These are phyloP conservation scores for Artemisia argyi DNA, from an alignment of 129 eudicot species.

Conservation along the genomic window DNA sequence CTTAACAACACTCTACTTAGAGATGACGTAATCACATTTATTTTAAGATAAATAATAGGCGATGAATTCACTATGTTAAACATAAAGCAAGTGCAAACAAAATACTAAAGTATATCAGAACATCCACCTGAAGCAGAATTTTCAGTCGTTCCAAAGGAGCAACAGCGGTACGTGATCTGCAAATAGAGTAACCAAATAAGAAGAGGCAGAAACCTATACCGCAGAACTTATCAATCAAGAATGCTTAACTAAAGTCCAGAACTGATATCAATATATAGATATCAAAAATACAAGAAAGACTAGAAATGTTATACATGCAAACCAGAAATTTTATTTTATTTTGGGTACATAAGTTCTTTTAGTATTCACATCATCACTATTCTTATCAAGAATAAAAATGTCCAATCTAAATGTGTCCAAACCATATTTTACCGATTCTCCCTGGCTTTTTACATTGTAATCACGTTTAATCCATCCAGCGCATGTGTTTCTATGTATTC, in stretches of 20 bases:
- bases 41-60: slow-evolving; percentile 2
- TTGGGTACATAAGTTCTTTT: background rate
- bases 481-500: slow-evolving; percentile 5
- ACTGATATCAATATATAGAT: background rate
- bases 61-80: slow-evolving; percentile 4
- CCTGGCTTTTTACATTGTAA: slow-evolving; percentile 12
- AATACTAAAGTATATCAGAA: slow-evolving; percentile 2
- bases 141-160: slow-evolving; percentile 96
- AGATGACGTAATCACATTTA: background rate
- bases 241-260: background rate
- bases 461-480: background rate
- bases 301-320: background rate
- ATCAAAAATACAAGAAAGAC: slow-evolving; percentile 5
- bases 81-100: slow-evolving; percentile 9
- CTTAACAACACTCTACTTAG: slow-evolving; percentile 5
- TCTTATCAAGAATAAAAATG: background rate
- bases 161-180: slow-evolving; percentile 97
- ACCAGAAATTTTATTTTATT: too few species aligned
- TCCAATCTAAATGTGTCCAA: background rate
- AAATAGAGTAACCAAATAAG: slow-evolving; percentile 22
- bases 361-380: slow-evolving; percentile 1
- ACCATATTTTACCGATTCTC: slow-evolving; percentile 14
- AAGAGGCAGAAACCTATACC: background rate
- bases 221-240: background rate
- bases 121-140: slow-evolving; percentile 78